A percentile compares a stretch with the other conserved stretches of the same genome.
These are phyloP conservation scores for Pseudonitzschia multiseries DNA, from an alignment of 108 stramenopile genomes.

Conservation along the genomic window DNA sequence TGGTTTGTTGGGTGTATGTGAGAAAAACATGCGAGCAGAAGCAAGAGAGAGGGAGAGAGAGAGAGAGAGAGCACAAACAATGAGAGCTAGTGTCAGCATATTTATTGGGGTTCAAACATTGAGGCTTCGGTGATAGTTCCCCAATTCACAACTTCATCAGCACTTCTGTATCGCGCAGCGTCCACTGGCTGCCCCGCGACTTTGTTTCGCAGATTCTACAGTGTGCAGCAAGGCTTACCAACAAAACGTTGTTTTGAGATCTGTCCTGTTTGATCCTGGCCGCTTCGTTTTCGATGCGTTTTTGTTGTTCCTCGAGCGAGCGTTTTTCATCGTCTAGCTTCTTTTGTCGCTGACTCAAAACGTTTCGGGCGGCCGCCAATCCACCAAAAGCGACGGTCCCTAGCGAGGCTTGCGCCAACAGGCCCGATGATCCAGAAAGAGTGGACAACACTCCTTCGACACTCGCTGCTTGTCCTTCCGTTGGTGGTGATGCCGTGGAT, in stretches of 20 bases:
- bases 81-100: background rate
- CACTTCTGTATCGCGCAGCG: too few species aligned
- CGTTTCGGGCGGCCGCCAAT: conserved; percentile 6
- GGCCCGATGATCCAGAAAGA: background rate
- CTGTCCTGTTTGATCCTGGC: background rate
- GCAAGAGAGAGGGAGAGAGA: background rate
- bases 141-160: background rate
- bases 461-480: background rate
- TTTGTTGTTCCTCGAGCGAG: conserved; percentile 11
- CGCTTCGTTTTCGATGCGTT: conserved; percentile 10
- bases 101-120: background rate
- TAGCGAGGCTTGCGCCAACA: background rate
- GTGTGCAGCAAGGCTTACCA: background rate
- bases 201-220: too few species aligned
- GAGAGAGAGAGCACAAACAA: background rate
- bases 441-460: background rate
- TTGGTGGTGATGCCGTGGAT: background rate
- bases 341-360: conserved; percentile 7
- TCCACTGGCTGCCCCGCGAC: background rate
- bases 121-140: background rate
- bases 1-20: background rate
- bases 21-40: background rate
- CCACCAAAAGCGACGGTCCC: conserved; percentile 6
- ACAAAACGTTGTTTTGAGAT: conserved; percentile 6
- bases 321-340: conserved; percentile 11